A percentile compares a stretch with the other conserved stretches of the same genome.
phyloP scores from a whole-genome alignment of 1,284 basidiomycete genomes.

The Cystobasidium sp. region DNA sequence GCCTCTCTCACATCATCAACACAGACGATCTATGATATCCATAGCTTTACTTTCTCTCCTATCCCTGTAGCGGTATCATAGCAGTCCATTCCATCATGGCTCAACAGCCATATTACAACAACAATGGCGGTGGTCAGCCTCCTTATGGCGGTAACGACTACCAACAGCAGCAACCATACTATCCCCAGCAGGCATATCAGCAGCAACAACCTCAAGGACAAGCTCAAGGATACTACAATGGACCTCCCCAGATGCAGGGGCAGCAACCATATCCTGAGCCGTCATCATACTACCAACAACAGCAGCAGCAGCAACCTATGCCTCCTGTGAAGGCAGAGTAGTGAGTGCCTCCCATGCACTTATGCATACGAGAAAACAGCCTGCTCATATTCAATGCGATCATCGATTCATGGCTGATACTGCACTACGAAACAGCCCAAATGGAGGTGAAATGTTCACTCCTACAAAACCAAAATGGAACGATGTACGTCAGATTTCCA shows the following conservation, averaged over 20 bases:
- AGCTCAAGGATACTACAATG: slow-evolving; percentile 32
- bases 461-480: slow-evolving; percentile 47
- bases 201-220: slow-evolving; percentile 12
- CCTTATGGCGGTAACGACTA: background rate
- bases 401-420: no score
- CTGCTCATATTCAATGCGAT: background rate
- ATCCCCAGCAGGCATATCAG: slow-evolving; percentile 8
- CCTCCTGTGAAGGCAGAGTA: slow-evolving; percentile 28
- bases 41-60: background rate
- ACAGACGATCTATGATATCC: background rate
- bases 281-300: background rate
- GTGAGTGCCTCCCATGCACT: no score
- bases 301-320: slow-evolving; percentile 9
- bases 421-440: background rate
- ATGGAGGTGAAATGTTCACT: slow-evolving; percentile 24
- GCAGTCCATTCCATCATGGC: slow-evolving; percentile 1
- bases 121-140: background rate
- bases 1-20: slow-evolving; percentile 6
- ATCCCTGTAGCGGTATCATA: background rate
- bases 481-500: slow-evolving; percentile 17
- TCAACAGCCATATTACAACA: background rate
- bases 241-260: slow-evolving; percentile 19
- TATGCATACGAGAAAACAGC: no score
- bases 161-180: slow-evolving; percentile 16
- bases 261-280: slow-evolving; percentile 36